Evolutionary conservation across 2,329 filamentous ascomycete species (phyloP).

Genomic region (Nakataea oryzae): DNA sequence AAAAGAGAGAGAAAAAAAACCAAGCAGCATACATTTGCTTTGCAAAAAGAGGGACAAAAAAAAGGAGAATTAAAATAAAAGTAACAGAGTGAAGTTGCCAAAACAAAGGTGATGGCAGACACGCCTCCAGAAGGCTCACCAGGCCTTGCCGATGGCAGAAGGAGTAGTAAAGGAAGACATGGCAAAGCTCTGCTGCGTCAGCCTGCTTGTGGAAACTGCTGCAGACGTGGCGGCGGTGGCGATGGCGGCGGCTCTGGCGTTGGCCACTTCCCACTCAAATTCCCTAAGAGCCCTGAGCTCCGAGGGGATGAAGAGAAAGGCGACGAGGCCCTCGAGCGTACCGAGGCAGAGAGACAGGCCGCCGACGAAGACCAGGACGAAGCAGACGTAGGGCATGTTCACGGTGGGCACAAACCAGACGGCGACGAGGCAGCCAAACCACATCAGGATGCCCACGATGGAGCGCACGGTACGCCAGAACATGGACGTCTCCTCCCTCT

Average conservation of each 20-base stretch:
- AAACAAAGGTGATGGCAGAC: background rate
- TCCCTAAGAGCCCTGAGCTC: conserved; percentile 78
- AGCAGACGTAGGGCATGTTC: conserved; percentile 57
- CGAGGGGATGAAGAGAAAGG: conserved; percentile 73
- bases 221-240: conserved; percentile 10
- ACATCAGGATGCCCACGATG: conserved; percentile 51
- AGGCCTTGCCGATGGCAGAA: background rate
- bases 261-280: conserved; percentile 86
- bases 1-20: background rate
- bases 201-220: background rate
- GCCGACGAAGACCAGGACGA: conserved; percentile 69
- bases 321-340: conserved; percentile 74
- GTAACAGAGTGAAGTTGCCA: background rate
- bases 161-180: background rate
- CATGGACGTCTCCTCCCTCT: conserved; percentile 62
- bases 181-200: background rate
- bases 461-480: conserved; percentile 68
- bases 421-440: conserved; percentile 65
- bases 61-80: background rate
- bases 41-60: background rate
- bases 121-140: background rate
- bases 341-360: conserved; percentile 69
- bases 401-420: conserved; percentile 71
- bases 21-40: no score
- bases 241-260: conserved; percentile 40